Evolutionary conservation across 106 monocot genomes (phyloP).

Genomic region (Platanthera guangdongensis): DNA sequence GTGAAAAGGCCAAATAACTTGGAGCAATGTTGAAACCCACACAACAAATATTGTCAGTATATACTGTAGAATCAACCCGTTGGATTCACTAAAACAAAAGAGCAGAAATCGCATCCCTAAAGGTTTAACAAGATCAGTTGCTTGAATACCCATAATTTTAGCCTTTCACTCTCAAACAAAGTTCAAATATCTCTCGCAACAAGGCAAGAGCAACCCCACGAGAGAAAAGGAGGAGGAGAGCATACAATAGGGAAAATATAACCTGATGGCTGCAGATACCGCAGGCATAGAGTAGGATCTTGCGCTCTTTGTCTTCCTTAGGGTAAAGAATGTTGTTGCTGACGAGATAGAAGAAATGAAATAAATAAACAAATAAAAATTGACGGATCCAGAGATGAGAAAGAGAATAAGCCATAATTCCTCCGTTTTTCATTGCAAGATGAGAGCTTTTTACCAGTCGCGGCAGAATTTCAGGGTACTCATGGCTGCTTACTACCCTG

Average conservation of each 20-base stretch:
- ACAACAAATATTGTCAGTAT: no score
- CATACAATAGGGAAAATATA: not conserved
- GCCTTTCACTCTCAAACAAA: not conserved
- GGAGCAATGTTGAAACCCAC: no score
- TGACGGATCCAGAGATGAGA: no score
- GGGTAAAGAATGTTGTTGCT: constrained; percentile 31
- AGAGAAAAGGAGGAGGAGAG: not conserved
- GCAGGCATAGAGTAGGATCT: constrained; percentile 28
- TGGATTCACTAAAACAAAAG: not conserved
- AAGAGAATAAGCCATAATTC: no score
- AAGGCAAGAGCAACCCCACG: not conserved
- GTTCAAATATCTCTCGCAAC: not conserved
- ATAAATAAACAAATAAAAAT: not conserved
- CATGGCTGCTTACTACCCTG: constrained; percentile 7
- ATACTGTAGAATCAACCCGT: not conserved
- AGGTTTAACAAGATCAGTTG: no score
- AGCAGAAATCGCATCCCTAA: not conserved
- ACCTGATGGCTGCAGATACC: constrained; percentile 25
- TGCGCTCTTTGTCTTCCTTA: constrained; percentile 26
- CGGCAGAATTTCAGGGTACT: constrained; percentile 24
- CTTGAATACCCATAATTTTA: no score
- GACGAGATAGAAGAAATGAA: not conserved
- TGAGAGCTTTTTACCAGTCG: constrained; percentile 9
- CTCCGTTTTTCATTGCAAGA: not conserved
- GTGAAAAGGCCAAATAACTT: not conserved